Conservation (phyloP, 129 eudicot species). For the Scalesia atractyloides region DNA sequence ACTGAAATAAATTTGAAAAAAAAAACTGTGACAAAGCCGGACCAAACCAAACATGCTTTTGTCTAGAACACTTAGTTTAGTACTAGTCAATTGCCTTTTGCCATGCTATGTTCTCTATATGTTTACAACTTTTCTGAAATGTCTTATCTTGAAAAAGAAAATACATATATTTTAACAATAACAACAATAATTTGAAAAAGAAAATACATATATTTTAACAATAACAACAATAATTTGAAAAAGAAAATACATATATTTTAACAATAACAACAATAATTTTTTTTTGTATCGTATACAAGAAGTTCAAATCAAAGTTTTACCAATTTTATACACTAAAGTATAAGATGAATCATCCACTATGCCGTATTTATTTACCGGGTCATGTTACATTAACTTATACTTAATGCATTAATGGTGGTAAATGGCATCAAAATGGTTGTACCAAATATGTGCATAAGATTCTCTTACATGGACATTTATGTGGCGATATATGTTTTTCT, state of each 20-base stretch:
- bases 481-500: neutral
- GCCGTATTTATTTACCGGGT: neutral
- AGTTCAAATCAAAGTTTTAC: neutral
- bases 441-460: constrained; percentile 6
- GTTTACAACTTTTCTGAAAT: neutral
- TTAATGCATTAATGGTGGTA: neutral
- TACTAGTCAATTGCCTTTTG: neutral
- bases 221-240: neutral
- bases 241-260: neutral
- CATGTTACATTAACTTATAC: neutral
- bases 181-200: neutral
- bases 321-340: neutral
- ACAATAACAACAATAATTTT: neutral
- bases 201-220: neutral
- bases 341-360: neutral
- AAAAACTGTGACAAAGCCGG: too few species aligned
- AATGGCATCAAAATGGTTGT: neutral
- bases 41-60: neutral
- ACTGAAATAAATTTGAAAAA: too few species aligned
- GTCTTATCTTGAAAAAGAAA: neutral
- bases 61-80: neutral
- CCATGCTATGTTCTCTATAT: neutral
- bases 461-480: constrained; percentile 7
- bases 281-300: too few species aligned
- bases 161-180: neutral